Conservation (phyloP, 2,329 filamentous ascomycete genomes). For the Phialophora chinensis region DNA sequence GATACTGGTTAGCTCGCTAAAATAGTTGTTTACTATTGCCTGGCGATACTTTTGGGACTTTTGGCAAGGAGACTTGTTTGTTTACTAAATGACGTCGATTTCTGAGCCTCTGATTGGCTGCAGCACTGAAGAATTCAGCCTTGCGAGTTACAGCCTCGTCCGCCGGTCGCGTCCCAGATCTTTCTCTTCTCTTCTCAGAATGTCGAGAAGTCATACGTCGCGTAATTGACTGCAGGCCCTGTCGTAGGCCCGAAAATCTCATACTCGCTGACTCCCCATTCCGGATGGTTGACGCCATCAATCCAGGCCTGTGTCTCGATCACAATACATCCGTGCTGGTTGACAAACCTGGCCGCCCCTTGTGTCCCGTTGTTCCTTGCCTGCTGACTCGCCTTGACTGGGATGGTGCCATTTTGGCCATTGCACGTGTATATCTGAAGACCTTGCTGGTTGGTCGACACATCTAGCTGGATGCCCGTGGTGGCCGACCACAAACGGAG, state of each 20-base stretch:
- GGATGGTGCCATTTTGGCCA: slow-evolving; percentile 69
- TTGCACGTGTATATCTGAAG: slow-evolving; percentile 89
- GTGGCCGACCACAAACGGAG: slow-evolving; percentile 70
- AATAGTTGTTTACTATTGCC: neutral
- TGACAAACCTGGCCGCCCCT: slow-evolving; percentile 54
- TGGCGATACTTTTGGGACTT: neutral
- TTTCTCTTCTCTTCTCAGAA: slow-evolving; percentile 38
- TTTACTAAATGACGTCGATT: slow-evolving; percentile 34
- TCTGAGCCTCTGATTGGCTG: slow-evolving; percentile 30
- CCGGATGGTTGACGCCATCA: slow-evolving; percentile 87
- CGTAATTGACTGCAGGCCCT: slow-evolving; percentile 50
- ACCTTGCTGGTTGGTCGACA: slow-evolving; percentile 83
- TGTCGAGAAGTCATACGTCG: slow-evolving; percentile 53
- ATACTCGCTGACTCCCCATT: slow-evolving; percentile 71
- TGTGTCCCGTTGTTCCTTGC: slow-evolving; percentile 63
- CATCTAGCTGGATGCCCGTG: slow-evolving; percentile 81
- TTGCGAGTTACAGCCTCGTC: slow-evolving; percentile 1
- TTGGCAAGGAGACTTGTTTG: slow-evolving; percentile 26
- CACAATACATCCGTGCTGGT: slow-evolving; percentile 82
- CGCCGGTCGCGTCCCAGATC: neutral
- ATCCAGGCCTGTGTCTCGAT: slow-evolving; percentile 95
- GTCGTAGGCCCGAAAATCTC: slow-evolving; percentile 51
- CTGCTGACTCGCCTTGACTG: slow-evolving; percentile 50
- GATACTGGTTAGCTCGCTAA: neutral
- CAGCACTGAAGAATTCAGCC: neutral